Evolutionary conservation across 169 alveolate genomes (phyloP), one percentile per base, ranked within the genome.

Genomic region (Plasmodium chabaudi): DNA sequence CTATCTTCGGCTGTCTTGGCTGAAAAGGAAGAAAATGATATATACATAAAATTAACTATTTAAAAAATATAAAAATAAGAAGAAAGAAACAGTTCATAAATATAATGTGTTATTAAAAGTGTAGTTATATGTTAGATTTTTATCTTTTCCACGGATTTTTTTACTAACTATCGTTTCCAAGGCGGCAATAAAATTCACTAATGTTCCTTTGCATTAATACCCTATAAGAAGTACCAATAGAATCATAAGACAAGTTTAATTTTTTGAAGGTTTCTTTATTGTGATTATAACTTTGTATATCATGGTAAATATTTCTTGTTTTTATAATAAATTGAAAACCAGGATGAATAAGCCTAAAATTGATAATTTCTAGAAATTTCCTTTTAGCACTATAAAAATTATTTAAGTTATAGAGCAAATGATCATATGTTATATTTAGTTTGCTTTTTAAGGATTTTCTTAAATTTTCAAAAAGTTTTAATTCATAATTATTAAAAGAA

Each of bases 381-480:
- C 75, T 75, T 25, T 75, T 61, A 67, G 88, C 65, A 21, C 74
- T 75, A 34, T 75, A 47, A 75, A 75, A 75, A 23, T 53, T 46
- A 51, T 61, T 57, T 68, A 75, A 63, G 53, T 63, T 57, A 57
- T 63, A 63, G 64, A 75, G 47, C 63, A 64, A 68, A 46, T 75
- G 25, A n/a, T 75, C 88, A 63, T 75, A 67, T n/a, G 75, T 75
- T 61, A 75, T 61, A 42, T 75, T 75, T 63, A 75, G 44, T 42
- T 7, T 61, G 9, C 51, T 75, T 63, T 75, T 75, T 39, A 61
- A 56, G 0, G 46, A 51, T 55, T 75, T 75, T 21, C 88, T 75
- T 49, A 75, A 63, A 23, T 56, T 55, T 75, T 75, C 75, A 63
- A 75, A 75, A 15, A 19, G 17, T 4, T 75, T 21, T 64, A 47